phyloP scores from a whole-genome alignment of 2,329 filamentous ascomycete species.

The Leptographium lundbergii region DNA sequence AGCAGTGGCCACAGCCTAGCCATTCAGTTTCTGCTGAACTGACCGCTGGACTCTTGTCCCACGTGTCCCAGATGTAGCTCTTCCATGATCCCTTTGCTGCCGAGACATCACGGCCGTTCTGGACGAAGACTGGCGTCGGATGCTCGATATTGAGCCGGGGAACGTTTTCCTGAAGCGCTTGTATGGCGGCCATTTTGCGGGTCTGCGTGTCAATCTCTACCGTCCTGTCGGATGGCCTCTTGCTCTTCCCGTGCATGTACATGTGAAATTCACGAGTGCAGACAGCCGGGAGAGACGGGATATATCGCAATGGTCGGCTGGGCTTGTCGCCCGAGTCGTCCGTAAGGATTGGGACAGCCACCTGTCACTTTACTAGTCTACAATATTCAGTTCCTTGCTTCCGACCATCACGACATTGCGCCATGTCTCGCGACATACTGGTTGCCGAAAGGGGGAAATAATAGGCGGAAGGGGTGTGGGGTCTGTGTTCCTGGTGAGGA shows the following conservation, averaged over 20 bases:
- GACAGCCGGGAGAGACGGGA: no score
- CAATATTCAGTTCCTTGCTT: no score
- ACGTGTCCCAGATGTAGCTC: slow-evolving; percentile 7
- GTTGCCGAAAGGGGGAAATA: background rate
- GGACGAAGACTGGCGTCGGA: background rate
- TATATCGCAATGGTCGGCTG: no score
- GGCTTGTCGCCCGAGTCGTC: no score
- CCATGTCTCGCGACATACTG: background rate
- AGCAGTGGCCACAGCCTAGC: background rate
- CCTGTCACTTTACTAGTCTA: no score
- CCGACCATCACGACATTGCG: background rate
- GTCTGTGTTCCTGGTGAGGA: background rate
- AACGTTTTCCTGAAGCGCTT: background rate
- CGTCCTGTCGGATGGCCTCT: no score
- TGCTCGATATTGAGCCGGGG: background rate
- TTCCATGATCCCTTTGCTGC: background rate
- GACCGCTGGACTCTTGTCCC: background rate
- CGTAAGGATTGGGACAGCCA: no score
- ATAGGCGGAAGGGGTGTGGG: background rate
- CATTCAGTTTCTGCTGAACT: background rate
- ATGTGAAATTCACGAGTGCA: no score
- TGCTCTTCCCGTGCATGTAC: no score
- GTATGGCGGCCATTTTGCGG: background rate
- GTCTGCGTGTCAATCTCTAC: no score
- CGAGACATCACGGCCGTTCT: background rate